A percentile compares a stretch with the other conserved stretches of the same genome.
Conservation (phyloP, 306 rosid genomes). For the Sesbania bispinosa region DNA sequence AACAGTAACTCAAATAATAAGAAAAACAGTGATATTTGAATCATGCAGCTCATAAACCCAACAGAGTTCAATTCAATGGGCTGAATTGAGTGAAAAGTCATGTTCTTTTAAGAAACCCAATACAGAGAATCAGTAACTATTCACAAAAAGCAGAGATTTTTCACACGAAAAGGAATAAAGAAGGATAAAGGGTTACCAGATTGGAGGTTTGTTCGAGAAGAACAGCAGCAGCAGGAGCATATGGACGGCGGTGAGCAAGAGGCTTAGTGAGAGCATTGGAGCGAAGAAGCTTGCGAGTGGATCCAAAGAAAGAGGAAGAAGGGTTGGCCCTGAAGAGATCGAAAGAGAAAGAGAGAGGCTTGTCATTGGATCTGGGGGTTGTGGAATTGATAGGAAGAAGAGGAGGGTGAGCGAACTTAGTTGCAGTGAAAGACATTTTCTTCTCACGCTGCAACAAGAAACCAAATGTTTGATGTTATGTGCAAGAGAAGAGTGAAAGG, state of each 20-base stretch:
- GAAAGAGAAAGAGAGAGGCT: constrained; percentile 41
- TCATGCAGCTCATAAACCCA: constrained; percentile 3
- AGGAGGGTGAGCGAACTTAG: constrained; percentile 52
- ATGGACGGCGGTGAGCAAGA: constrained; percentile 38
- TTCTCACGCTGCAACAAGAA: background rate
- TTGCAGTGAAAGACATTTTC: constrained; percentile 67
- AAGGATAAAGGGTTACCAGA: constrained; percentile 28
- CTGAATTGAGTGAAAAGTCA: background rate
- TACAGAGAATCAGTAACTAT: background rate
- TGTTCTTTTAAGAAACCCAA: constrained; percentile 6
- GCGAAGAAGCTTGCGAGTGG: constrained; percentile 61
- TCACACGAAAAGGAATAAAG: background rate
- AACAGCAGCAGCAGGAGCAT: constrained; percentile 55
- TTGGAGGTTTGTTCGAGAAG: constrained; percentile 26
- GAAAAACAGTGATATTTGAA: background rate
- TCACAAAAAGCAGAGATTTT: constrained; percentile 12
- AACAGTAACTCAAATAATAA: background rate
- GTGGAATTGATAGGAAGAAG: constrained; percentile 44
- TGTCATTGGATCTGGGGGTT: constrained; percentile 75
- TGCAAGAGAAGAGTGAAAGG: background rate
- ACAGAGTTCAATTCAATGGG: background rate
- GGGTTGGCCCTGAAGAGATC: constrained; percentile 33
- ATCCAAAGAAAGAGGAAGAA: constrained; percentile 70
- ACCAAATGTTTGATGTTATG: background rate
- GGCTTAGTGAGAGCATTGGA: constrained; percentile 29